phyloP scores from a whole-genome alignment of 257 asterid genomes.

The Jaltomata sinuosa region DNA sequence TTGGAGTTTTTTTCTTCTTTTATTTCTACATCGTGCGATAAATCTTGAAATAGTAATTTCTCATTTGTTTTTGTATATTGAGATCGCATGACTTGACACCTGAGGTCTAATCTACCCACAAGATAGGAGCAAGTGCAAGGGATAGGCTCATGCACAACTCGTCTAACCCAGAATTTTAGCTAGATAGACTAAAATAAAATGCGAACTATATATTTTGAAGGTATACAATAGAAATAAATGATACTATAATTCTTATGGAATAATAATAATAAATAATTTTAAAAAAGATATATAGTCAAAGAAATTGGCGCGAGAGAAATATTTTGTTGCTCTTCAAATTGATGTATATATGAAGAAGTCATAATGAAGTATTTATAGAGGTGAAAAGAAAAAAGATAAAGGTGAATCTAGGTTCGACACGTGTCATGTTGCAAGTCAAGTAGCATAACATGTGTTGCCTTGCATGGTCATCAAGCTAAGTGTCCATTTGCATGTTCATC shows the following conservation, averaged over 20 bases:
- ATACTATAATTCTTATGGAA: too few species aligned
- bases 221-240: too few species aligned
- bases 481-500: neutral
- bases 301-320: neutral
- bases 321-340: neutral
- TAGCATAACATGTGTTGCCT: neutral
- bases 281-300: neutral
- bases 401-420: rapidly evolving
- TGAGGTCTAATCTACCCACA: too few species aligned
- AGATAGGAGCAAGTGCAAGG: too few species aligned
- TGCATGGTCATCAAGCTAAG: neutral
- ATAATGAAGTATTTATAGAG: neutral
- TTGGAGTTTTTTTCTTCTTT: neutral
- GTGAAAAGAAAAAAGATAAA: neutral
- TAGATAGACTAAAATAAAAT: too few species aligned
- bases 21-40: neutral
- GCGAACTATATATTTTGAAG: too few species aligned
- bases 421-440: neutral
- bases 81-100: too few species aligned
- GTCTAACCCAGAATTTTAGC: too few species aligned
- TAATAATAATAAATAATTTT: too few species aligned
- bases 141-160: too few species aligned
- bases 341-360: neutral
- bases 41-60: neutral
- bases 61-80: too few species aligned